Conservation (phyloP, 306 rosid genomes). For the Calophaca sinica region DNA sequence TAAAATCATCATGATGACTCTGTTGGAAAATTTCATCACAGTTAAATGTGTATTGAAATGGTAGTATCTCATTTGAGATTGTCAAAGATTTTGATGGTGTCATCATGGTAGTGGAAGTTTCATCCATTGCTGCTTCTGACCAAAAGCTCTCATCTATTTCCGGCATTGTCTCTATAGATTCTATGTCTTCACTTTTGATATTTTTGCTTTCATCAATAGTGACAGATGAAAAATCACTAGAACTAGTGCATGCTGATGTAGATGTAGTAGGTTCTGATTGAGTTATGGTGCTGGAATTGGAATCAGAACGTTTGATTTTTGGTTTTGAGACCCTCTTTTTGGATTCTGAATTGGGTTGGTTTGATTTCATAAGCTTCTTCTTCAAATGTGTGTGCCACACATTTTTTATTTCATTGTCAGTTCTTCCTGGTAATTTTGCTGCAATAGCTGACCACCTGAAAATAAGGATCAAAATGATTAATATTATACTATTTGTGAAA, state of each 20-base stretch:
- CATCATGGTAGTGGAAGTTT: slow-evolving; percentile 25
- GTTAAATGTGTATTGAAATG: slow-evolving; percentile 42
- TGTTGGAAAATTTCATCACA: slow-evolving; percentile 43
- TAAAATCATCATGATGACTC: slow-evolving; percentile 2
- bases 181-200: slow-evolving; percentile 54
- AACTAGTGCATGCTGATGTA: slow-evolving; percentile 49
- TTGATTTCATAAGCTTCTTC: slow-evolving; percentile 61
- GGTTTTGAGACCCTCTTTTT: slow-evolving; percentile 36
- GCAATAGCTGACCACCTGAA: slow-evolving; percentile 98
- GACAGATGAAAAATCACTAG: slow-evolving; percentile 58
- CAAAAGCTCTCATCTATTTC: slow-evolving; percentile 70
- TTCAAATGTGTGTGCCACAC: slow-evolving; percentile 98
- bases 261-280: slow-evolving; percentile 47
- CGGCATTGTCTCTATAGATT: slow-evolving; percentile 51
- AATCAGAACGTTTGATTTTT: slow-evolving; percentile 48
- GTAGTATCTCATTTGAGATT: slow-evolving; percentile 43
- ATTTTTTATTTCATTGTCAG: slow-evolving; percentile 92
- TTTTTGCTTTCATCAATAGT: slow-evolving; percentile 38
- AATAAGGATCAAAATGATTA: slow-evolving; percentile 9
- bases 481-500: background rate
- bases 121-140: slow-evolving; percentile 64
- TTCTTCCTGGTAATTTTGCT: slow-evolving; percentile 86
- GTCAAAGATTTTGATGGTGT: slow-evolving; percentile 28
- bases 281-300: slow-evolving; percentile 51
- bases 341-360: slow-evolving; percentile 7